phyloP scores from a whole-genome alignment of 257 asterid species.

The Solanum chiquidenum region DNA sequence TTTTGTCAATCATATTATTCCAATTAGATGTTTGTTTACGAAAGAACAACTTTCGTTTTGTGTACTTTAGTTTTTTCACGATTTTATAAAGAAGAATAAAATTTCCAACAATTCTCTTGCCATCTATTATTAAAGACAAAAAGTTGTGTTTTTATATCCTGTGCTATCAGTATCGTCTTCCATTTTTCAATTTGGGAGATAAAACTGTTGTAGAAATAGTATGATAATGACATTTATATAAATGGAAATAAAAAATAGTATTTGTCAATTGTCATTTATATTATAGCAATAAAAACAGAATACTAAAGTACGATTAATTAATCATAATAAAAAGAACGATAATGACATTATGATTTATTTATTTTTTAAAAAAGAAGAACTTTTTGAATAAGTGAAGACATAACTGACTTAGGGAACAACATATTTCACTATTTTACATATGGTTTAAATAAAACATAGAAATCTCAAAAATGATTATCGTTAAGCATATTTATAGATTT shows the following conservation, averaged over 20 bases:
- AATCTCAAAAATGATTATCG: too few species aligned
- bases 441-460: too few species aligned
- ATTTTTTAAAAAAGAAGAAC: too few species aligned
- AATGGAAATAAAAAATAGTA: background rate
- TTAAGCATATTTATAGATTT: too few species aligned
- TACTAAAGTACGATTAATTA: background rate
- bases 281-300: background rate
- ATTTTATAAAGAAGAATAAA: background rate
- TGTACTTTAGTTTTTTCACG: background rate
- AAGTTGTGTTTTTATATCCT: background rate
- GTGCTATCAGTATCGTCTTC: background rate
- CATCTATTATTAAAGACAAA: background rate
- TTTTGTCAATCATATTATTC: background rate
- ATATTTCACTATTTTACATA: background rate
- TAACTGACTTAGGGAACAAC: accelerated
- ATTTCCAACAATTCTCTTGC: background rate
- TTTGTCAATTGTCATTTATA: background rate
- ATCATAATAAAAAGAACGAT: background rate
- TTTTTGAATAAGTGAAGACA: background rate
- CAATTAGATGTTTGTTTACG: background rate
- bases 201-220: background rate
- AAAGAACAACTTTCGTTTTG: background rate
- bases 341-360: background rate
- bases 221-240: background rate
- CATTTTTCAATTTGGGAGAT: background rate